Evolutionary conservation across 2,329 filamentous ascomycete genomes (phyloP).

Genomic region (Pezicula neosporulosa): DNA sequence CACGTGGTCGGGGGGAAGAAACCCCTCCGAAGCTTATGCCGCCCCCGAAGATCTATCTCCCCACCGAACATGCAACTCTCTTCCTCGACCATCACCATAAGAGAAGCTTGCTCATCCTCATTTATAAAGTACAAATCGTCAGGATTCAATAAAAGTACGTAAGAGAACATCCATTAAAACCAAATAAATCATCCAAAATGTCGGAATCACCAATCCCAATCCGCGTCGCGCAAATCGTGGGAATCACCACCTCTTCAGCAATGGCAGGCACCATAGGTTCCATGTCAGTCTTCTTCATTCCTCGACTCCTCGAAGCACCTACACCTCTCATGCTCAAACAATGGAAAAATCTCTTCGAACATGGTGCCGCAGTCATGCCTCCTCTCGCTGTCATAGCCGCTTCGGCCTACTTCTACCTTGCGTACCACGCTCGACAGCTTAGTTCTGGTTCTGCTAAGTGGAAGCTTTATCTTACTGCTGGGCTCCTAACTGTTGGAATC

Average conservation of each 20-base stretch:
- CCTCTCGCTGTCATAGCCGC: constrained; percentile 36
- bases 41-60: too few relatives aligned
- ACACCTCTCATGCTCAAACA: constrained; percentile 51
- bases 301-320: constrained; percentile 52
- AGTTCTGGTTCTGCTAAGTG: constrained; percentile 25
- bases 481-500: constrained; percentile 39
- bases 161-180: too few relatives aligned
- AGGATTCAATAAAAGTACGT: too few relatives aligned
- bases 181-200: neutral
- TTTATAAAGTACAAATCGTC: too few relatives aligned
- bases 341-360: constrained; percentile 43
- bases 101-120: too few relatives aligned
- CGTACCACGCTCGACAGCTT: constrained; percentile 29
- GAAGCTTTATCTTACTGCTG: constrained; percentile 39
- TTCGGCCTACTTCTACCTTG: constrained; percentile 41
- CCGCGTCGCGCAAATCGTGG: constrained; percentile 44
- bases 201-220: constrained; percentile 24
- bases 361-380: constrained; percentile 36
- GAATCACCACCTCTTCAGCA: constrained; percentile 46
- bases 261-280: constrained; percentile 34
- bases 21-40: too few relatives aligned
- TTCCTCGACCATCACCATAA: too few relatives aligned
- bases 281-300: constrained; percentile 42
- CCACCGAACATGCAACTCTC: too few relatives aligned
- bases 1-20: too few relatives aligned